Evolutionary conservation across 495 filamentous ascomycete species (phyloP).

Genomic region (Podospora didyma): DNA sequence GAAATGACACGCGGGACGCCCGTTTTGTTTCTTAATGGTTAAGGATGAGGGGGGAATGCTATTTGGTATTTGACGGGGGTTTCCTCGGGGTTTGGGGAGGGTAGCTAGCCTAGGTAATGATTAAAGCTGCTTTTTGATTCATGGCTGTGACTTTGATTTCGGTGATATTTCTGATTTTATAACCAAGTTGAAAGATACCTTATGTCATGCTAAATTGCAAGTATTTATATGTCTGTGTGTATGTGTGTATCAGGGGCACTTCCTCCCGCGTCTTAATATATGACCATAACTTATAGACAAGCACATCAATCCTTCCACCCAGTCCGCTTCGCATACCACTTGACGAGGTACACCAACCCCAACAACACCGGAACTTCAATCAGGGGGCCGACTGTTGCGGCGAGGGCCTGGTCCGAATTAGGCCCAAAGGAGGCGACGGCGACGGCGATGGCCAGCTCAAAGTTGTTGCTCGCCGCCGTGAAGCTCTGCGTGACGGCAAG

Average conservation of each 20-base stretch:
- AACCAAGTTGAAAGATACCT: not conserved
- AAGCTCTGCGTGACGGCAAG: slow-evolving; percentile 79
- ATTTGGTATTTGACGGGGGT: too few species aligned
- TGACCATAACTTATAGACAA: not conserved
- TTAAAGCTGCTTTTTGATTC: too few species aligned
- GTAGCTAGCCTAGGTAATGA: too few species aligned
- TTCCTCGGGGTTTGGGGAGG: too few species aligned
- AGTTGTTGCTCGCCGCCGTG: slow-evolving; percentile 93
- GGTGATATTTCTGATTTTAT: too few species aligned
- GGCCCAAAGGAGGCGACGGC: slow-evolving; percentile 81
- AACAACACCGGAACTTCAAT: slow-evolving; percentile 89
- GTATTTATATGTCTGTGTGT: too few species aligned
- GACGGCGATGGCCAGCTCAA: slow-evolving; percentile 91
- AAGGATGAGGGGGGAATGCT: too few species aligned
- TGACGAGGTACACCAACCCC: slow-evolving; percentile 74
- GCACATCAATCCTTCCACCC: slow-evolving; percentile 1
- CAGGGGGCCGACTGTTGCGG: slow-evolving; percentile 85
- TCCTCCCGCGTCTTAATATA: not conserved
- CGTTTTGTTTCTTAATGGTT: too few species aligned
- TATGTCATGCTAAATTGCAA: not conserved
- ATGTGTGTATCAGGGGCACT: too few species aligned
- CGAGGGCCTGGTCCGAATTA: slow-evolving; percentile 77
- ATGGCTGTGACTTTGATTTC: too few species aligned
- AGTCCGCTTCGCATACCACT: slow-evolving; percentile 28
- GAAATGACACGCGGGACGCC: too few species aligned